These are phyloP conservation scores for Diacronema lutheri DNA, from an alignment of 78 protist genomes.

Conservation along the genomic window DNA sequence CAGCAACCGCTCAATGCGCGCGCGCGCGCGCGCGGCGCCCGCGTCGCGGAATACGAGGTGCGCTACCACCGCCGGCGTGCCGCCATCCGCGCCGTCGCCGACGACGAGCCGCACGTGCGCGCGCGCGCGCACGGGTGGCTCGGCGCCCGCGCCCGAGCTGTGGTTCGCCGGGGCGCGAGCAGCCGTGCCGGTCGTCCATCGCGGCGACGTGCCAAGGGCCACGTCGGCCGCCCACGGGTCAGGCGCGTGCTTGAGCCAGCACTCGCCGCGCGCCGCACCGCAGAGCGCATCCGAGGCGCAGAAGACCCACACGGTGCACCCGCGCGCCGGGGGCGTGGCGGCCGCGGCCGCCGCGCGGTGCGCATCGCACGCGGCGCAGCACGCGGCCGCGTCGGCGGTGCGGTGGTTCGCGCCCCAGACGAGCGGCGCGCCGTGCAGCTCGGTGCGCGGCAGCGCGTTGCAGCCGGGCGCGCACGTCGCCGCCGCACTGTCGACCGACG, in stretches of 20 bases:
- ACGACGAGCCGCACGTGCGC: neutral
- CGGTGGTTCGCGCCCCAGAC: neutral
- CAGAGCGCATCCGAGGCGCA: neutral
- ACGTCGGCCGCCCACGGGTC: neutral
- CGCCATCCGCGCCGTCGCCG: neutral
- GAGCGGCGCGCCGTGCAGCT: neutral
- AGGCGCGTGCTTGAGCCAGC: neutral
- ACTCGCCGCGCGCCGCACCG: neutral
- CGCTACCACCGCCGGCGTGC: neutral
- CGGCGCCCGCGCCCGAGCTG: neutral
- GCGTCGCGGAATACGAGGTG: neutral
- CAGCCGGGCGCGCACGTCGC: neutral
- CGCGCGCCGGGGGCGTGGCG: neutral
- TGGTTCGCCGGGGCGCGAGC: neutral
- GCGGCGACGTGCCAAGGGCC: neutral
- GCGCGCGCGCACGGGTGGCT: too few species aligned
- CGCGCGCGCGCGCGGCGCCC: neutral
- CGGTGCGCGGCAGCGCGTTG: slow-evolving; percentile 12
- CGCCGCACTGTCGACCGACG: neutral
- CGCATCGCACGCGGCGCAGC: neutral
- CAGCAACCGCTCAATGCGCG: neutral
- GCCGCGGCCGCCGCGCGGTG: neutral
- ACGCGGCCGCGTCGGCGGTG: neutral
- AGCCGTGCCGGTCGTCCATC: neutral
- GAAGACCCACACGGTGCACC: neutral